Base-by-base conservation (phyloP, 495 filamentous ascomycete genomes). In the Xylaria palmicola region DNA sequence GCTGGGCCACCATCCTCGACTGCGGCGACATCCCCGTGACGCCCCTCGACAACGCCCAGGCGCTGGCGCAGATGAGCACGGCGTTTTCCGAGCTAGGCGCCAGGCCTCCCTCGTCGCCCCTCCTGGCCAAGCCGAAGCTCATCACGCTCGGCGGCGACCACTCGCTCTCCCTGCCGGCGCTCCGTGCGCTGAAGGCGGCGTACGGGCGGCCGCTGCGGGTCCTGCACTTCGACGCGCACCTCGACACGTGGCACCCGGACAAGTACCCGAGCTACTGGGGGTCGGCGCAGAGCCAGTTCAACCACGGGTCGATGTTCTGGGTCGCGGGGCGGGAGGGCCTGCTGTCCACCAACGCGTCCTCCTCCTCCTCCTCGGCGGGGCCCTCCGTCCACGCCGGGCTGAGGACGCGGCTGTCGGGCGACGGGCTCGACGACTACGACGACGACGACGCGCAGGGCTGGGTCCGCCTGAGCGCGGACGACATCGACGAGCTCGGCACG, bases 301-400 rank as follows among this genome's bases (percentile, higher is more conserved):
- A 86, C 68, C 91, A 95, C 72, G 90, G 91, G 4, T 87, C 80
- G 48, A 92, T 93, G 85, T 94, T 95, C 80, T 90, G 89, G 84
- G 80, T 91, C 49, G 90, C 91, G 2, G 85, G 83, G 47, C 82
- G 85, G 24, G 91, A 93, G 71, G 88, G 88, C 0, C 72, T 93
- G 24, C 84, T 93, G 44, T n/a, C 34, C 0, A 62, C 47, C 24
- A 39, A 24, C 10, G 27, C 40, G 1, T 75, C 82, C 34, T 89
- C 90, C 64, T 36, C 32, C 32, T 36, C 32, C 32, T 36, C 32
- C 32, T 71, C 73, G 19, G 86, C 82, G 4, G 81, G 84, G 17
- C 86, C 71, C 2, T 89, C 85, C 17, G 88, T 91, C 17, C 91
- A 94, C 69, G 91, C 89, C 1, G 90, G 91, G 1, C 79, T 94